Conservation (phyloP, 2,329 filamentous ascomycete species). For the Alternaria alternata region DNA sequence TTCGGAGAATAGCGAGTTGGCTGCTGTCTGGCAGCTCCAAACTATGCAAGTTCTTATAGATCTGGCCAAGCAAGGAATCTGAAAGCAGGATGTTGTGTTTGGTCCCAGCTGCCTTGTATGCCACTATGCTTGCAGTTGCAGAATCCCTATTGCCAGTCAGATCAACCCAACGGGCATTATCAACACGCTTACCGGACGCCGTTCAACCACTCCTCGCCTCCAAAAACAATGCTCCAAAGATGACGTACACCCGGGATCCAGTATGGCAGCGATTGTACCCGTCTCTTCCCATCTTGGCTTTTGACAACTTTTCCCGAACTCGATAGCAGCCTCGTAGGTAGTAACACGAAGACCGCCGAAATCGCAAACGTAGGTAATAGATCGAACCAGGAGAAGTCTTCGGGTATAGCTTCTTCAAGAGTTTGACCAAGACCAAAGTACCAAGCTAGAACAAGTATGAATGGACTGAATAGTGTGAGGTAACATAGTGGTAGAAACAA, state of each 20-base stretch:
- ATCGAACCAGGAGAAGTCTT: conserved; percentile 39
- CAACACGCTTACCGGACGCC: conserved; percentile 49
- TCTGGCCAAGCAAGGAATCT: conserved; percentile 54
- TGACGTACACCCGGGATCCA: conserved; percentile 68
- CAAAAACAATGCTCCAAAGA: conserved; percentile 58
- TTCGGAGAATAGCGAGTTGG: conserved; percentile 34
- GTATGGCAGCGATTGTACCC: conserved; percentile 63
- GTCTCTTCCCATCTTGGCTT: conserved; percentile 44
- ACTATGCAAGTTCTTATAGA: conserved; percentile 28
- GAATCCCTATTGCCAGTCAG: conserved; percentile 40
- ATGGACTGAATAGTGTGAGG: conserved; percentile 40
- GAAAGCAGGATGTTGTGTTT: conserved; percentile 61
- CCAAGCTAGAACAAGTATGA: conserved; percentile 33
- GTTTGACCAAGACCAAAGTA: conserved; percentile 33
- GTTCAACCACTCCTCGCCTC: conserved; percentile 56
- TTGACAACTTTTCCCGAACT: conserved; percentile 20
- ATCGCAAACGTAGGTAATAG: conserved; percentile 42
- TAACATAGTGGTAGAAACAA: conserved; percentile 48
- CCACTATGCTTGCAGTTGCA: conserved; percentile 55
- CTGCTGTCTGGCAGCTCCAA: conserved; percentile 32
- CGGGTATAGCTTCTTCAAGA: conserved; percentile 28
- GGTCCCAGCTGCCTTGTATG: conserved; percentile 59
- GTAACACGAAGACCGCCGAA: conserved; percentile 33
- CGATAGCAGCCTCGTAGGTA: conserved; percentile 45
- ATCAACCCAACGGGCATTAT: background rate